These are phyloP conservation scores for Hypholoma sublateritium DNA, from an alignment of 768 basidiomycete species.

Conservation along the genomic window DNA sequence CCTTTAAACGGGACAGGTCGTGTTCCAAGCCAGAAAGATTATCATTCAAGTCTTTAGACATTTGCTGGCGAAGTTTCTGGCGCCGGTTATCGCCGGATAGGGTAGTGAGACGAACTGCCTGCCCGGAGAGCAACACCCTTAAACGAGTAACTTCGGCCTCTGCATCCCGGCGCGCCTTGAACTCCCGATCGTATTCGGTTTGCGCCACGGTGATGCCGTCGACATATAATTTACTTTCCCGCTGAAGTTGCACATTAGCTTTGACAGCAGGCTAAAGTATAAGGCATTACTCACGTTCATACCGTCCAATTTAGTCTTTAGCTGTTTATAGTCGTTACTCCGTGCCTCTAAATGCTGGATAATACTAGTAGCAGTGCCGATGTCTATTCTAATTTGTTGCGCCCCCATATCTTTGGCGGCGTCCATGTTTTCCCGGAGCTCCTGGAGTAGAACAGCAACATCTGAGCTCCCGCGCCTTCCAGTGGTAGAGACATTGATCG, in stretches of 20 bases:
- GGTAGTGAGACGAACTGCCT: slow-evolving; percentile 84
- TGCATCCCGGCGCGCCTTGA: slow-evolving; percentile 83
- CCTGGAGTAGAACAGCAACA: slow-evolving; percentile 44
- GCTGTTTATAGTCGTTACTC: slow-evolving; percentile 54
- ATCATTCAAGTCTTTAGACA: slow-evolving; percentile 76
- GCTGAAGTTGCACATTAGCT: slow-evolving; percentile 41
- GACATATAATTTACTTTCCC: slow-evolving; percentile 89
- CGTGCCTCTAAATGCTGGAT: slow-evolving; percentile 64
- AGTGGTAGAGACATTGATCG: slow-evolving; percentile 17
- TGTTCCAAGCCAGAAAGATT: slow-evolving; percentile 79
- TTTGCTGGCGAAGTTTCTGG: slow-evolving; percentile 76
- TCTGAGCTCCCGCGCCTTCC: slow-evolving; percentile 42
- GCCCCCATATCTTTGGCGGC: slow-evolving; percentile 60
- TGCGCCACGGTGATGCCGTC: slow-evolving; percentile 92
- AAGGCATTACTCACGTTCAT: slow-evolving; percentile 70
- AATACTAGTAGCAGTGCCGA: slow-evolving; percentile 70
- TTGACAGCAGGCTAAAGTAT: background rate
- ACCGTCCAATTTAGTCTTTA: slow-evolving; percentile 80
- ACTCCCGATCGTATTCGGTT: slow-evolving; percentile 91
- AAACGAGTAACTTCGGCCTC: slow-evolving; percentile 91
- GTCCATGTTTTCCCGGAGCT: slow-evolving; percentile 60
- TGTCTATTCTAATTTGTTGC: slow-evolving; percentile 68
- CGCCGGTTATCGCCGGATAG: slow-evolving; percentile 76
- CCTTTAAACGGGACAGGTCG: slow-evolving; percentile 83
- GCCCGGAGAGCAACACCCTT: slow-evolving; percentile 82